phyloP scores from a whole-genome alignment of 257 asterid species.

The Nicotiana noctiflora region DNA sequence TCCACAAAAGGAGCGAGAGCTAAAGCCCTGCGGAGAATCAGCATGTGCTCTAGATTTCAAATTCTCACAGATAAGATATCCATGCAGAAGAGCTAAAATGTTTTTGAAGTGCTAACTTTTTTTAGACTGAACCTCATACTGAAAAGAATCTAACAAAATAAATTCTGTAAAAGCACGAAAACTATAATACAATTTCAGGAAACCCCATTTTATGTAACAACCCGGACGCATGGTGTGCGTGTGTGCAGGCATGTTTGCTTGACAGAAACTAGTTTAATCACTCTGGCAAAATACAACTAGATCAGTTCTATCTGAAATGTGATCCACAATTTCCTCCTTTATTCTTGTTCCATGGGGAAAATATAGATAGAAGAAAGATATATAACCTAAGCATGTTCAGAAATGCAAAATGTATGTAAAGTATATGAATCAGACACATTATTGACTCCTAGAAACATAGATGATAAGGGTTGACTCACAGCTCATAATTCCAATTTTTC shows the following conservation, averaged over 20 bases:
- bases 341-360: background rate
- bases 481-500: background rate
- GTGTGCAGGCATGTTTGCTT: background rate
- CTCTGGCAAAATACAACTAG: background rate
- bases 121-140: background rate
- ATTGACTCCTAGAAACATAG: background rate
- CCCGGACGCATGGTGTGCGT: background rate
- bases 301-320: background rate
- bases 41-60: background rate
- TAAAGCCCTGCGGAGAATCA: conserved; percentile 52
- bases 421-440: background rate
- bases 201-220: background rate
- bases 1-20: conserved; percentile 91
- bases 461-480: background rate
- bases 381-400: background rate
- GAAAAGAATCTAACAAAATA: background rate
- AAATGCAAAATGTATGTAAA: background rate
- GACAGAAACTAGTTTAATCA: background rate
- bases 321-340: background rate
- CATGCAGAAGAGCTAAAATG: background rate
- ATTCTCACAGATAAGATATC: background rate
- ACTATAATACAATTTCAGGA: background rate
- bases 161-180: background rate
- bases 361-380: background rate
- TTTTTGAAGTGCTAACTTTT: background rate